phyloP scores from a whole-genome alignment of 2,329 filamentous ascomycete genomes.

The Lecanicillium sp. region DNA sequence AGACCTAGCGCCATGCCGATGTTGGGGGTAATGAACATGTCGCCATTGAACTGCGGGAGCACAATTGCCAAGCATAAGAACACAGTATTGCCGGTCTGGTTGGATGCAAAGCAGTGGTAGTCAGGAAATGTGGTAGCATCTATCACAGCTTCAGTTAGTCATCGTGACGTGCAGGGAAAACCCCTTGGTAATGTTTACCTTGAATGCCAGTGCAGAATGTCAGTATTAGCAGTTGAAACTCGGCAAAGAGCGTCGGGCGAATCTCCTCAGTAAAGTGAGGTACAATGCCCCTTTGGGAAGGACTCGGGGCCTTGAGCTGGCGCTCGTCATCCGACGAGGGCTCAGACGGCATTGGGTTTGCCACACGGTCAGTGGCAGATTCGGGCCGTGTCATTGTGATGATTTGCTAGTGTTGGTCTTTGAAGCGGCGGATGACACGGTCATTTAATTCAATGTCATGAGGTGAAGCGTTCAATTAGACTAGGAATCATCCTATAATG shows the following conservation, averaged over 20 bases:
- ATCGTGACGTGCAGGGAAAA: too few relatives aligned
- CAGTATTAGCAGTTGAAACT: constrained; percentile 40
- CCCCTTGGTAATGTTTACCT: constrained; percentile 25
- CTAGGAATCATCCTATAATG: too few relatives aligned
- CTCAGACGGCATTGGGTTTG: background rate
- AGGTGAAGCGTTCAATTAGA: too few relatives aligned
- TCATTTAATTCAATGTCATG: background rate
- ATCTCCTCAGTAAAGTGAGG: constrained; percentile 26
- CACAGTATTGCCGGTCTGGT: constrained; percentile 61
- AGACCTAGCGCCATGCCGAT: constrained; percentile 49
- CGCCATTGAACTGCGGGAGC: constrained; percentile 39
- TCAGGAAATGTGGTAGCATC: constrained; percentile 56
- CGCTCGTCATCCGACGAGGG: constrained; percentile 10
- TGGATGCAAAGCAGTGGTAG: constrained; percentile 57
- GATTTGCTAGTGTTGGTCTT: too few relatives aligned
- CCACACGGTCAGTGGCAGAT: background rate
- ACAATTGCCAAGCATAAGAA: constrained; percentile 49
- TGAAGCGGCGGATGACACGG: background rate
- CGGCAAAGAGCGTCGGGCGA: constrained; percentile 34
- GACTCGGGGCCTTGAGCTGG: background rate
- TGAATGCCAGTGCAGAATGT: constrained; percentile 48
- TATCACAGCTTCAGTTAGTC: constrained; percentile 15
- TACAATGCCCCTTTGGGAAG: background rate
- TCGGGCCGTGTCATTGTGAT: constrained; percentile 4
- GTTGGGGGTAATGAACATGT: constrained; percentile 46